Percentiles rank a stretch among this genome's conserved stretches.
Conservation (phyloP, 2,329 filamentous ascomycete genomes). For the Colletotrichum tropicicola region DNA sequence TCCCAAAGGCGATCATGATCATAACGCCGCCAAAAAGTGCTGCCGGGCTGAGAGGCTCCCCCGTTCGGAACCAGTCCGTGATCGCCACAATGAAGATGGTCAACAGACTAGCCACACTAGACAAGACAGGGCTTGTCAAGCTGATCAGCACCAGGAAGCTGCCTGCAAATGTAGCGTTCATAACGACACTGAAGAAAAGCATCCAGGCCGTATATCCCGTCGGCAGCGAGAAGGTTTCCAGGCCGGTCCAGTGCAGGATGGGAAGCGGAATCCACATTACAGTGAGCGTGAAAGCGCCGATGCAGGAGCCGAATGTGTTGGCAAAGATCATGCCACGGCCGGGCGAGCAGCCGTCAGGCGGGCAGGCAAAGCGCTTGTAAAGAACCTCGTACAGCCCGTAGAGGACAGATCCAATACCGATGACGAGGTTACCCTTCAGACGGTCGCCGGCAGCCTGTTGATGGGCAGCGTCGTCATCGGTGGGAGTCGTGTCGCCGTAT, state of each 20-base stretch:
- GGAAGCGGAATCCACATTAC: conserved; percentile 95
- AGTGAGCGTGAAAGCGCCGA: conserved; percentile 84
- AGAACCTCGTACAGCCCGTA: conserved; percentile 98
- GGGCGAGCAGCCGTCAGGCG: conserved; percentile 85
- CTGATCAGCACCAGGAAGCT: conserved; percentile 93
- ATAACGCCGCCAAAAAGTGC: conserved; percentile 84
- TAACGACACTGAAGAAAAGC: conserved; percentile 80
- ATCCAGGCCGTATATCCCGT: conserved; percentile 81
- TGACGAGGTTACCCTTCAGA: conserved; percentile 88
- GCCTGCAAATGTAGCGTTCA: conserved; percentile 93
- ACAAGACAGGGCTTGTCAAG: conserved; percentile 90
- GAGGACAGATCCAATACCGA: conserved; percentile 87
- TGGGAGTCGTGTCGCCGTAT: conserved; percentile 77
- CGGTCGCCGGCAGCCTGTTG: conserved; percentile 65
- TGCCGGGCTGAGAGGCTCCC: conserved; percentile 76
- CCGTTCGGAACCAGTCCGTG: conserved; percentile 87
- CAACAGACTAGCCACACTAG: conserved; percentile 89
- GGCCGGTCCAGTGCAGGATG: conserved; percentile 78
- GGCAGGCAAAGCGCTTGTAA: conserved; percentile 93
- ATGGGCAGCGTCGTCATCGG: conserved; percentile 56
- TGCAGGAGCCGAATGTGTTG: conserved; percentile 88
- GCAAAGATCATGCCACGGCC: conserved; percentile 96
- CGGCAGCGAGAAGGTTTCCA: conserved; percentile 86
- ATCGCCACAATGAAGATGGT: conserved; percentile 98
- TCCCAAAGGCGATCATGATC: conserved; percentile 88